A percentile compares a stretch with the other conserved stretches of the same genome.
Evolutionary conservation across 352 stramenopile genomes (phyloP).

Genomic region (Phytophthora ohioensis): DNA sequence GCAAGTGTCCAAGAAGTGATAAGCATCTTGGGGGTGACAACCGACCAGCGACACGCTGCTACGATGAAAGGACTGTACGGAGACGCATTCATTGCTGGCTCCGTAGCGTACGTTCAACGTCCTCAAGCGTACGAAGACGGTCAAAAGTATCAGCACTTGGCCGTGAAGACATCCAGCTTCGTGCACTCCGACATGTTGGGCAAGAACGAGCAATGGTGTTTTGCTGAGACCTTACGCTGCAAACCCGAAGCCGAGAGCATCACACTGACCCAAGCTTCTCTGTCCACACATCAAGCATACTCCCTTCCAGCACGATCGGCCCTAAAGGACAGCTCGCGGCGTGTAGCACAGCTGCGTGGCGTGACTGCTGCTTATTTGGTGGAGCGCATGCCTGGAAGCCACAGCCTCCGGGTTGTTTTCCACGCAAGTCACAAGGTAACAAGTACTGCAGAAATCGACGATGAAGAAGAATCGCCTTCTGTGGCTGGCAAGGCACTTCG

Average conservation of each 20-base stretch:
- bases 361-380: slow-evolving; percentile 45
- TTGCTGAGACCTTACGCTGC: slow-evolving; percentile 39
- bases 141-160: slow-evolving; percentile 21
- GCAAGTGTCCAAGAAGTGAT: slow-evolving; percentile 47
- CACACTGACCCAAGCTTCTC: slow-evolving; percentile 33
- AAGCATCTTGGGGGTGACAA: slow-evolving; percentile 28
- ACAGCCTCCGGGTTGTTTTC: slow-evolving; percentile 47
- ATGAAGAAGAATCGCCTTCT: slow-evolving; percentile 1
- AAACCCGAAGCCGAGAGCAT: slow-evolving; percentile 28
- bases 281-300: slow-evolving; percentile 11
- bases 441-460: neutral
- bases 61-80: slow-evolving; percentile 49
- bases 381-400: slow-evolving; percentile 32
- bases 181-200: slow-evolving; percentile 43
- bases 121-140: slow-evolving; percentile 6
- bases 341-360: slow-evolving; percentile 48
- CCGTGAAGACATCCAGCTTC: slow-evolving; percentile 46
- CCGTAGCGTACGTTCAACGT: slow-evolving; percentile 34
- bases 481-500: slow-evolving; percentile 11
- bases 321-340: slow-evolving; percentile 14
- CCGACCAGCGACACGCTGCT: slow-evolving; percentile 26
- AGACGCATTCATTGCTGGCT: slow-evolving; percentile 44
- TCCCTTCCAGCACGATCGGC: slow-evolving; percentile 27
- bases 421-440: slow-evolving; percentile 36
- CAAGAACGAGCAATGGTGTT: slow-evolving; percentile 58